Evolutionary conservation across 805 yeast genomes (phyloP).

Genomic region (Candida berthetii): DNA sequence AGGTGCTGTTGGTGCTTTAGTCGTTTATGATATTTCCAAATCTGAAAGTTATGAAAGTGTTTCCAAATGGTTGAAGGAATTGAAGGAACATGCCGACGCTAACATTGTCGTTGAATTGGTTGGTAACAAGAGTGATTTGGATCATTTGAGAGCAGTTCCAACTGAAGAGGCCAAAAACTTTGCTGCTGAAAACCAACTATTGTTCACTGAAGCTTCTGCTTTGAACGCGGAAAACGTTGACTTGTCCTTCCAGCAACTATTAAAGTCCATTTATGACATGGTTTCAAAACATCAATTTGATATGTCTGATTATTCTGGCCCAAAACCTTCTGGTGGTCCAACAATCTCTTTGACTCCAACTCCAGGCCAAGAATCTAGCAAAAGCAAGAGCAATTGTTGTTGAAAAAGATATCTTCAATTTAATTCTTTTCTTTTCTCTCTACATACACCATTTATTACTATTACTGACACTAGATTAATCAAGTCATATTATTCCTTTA

Average conservation of each 20-base stretch:
- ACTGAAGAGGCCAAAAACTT: conserved; percentile 95
- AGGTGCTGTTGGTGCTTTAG: conserved; percentile 96
- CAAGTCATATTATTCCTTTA: not conserved
- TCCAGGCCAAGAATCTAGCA: conserved; percentile 72
- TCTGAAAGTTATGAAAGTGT: conserved; percentile 82
- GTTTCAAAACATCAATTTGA: conserved; percentile 90
- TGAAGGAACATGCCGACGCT: conserved; percentile 88
- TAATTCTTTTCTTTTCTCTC: too few relatives aligned
- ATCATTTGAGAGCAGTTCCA: conserved; percentile 92
- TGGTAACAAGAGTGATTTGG: conserved; percentile 88
- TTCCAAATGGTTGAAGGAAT: conserved; percentile 84
- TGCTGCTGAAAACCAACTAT: conserved; percentile 84
- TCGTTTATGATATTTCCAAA: conserved; percentile 93
- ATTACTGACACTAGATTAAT: too few relatives aligned
- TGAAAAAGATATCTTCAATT: too few relatives aligned
- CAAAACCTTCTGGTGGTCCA: conserved; percentile 77
- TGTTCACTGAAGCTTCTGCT: conserved; percentile 96
- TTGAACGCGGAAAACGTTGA: conserved; percentile 93
- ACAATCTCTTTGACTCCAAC: conserved; percentile 91
- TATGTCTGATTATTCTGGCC: conserved; percentile 62
- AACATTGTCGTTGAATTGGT: conserved; percentile 92
- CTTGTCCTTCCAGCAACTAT: conserved; percentile 85
- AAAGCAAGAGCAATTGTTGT: conserved; percentile 55
- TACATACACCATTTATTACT: too few relatives aligned
- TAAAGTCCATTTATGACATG: conserved; percentile 92